Conservation (phyloP, 495 filamentous ascomycete species). For the Thermothielavioides terrestris region DNA sequence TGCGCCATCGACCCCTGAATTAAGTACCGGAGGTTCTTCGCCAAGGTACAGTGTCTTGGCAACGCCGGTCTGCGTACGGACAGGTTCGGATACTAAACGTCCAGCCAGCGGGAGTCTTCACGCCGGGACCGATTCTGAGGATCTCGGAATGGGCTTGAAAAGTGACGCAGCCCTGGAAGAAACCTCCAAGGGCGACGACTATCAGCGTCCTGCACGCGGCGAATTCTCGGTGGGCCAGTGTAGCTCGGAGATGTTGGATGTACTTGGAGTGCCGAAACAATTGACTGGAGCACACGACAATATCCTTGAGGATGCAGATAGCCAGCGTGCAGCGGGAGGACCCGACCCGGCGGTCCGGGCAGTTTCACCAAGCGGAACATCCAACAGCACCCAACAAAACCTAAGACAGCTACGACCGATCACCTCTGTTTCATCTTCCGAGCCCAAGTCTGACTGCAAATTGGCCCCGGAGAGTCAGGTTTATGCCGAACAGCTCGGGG, state of each 20-base stretch:
- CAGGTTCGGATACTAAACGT: constrained; percentile 12
- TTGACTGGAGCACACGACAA: neutral
- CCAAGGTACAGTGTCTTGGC: constrained; percentile 28
- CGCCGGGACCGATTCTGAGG: constrained; percentile 18
- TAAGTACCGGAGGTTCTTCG: constrained; percentile 30
- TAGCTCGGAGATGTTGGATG: too few relatives aligned
- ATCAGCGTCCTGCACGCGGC: neutral
- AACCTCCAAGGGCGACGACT: neutral
- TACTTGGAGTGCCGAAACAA: neutral
- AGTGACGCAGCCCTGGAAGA: neutral
- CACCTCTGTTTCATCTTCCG: neutral
- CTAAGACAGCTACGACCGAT: neutral
- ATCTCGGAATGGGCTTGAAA: neutral
- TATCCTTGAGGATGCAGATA: neutral
- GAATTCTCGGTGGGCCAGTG: neutral
- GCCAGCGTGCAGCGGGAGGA: neutral
- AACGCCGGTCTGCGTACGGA: constrained; percentile 18
- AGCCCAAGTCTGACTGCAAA: neutral
- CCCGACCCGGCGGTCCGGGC: neutral
- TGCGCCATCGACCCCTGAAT: constrained; percentile 32
- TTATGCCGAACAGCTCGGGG: constrained; percentile 10
- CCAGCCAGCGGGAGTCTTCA: constrained; percentile 2
- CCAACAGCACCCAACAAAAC: neutral
- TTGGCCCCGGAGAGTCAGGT: neutral
- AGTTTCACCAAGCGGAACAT: neutral